Evolutionary conservation across 805 yeast genomes (phyloP).

Genomic region (Kodamaea nitidulidarum): DNA sequence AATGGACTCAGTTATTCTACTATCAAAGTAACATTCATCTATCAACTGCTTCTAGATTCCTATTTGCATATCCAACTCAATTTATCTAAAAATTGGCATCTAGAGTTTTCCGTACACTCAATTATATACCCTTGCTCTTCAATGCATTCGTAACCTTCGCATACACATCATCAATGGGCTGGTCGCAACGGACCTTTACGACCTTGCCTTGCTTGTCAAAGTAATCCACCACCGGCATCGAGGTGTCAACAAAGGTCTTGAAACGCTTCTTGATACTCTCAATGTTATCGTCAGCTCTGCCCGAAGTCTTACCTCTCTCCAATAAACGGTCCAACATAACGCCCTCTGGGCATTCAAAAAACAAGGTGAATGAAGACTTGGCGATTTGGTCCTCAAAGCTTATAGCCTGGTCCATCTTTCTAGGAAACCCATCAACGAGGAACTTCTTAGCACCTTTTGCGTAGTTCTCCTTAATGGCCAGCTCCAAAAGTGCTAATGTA

Average conservation of each 20-base stretch:
- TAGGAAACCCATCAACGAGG: slow-evolving; percentile 93
- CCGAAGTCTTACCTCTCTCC: slow-evolving; percentile 91
- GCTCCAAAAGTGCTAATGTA: slow-evolving; percentile 76
- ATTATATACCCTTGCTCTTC: slow-evolving; percentile 32
- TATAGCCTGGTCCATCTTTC: slow-evolving; percentile 96
- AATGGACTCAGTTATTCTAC: too few species aligned
- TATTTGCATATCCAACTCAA: too few species aligned
- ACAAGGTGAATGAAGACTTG: slow-evolving; percentile 65
- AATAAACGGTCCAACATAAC: slow-evolving; percentile 82
- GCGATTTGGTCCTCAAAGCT: slow-evolving; percentile 82
- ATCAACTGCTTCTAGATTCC: too few species aligned
- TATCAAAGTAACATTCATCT: too few species aligned
- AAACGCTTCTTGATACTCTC: slow-evolving; percentile 90
- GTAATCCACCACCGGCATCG: slow-evolving; percentile 90
- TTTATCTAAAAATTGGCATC: too few species aligned
- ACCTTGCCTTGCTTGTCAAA: slow-evolving; percentile 72
- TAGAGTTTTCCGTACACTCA: too few species aligned
- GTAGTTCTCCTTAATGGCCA: slow-evolving; percentile 62
- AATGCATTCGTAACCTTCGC: slow-evolving; percentile 63
- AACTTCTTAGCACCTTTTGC: slow-evolving; percentile 56
- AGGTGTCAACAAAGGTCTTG: slow-evolving; percentile 77
- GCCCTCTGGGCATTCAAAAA: slow-evolving; percentile 76
- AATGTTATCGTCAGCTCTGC: slow-evolving; percentile 88
- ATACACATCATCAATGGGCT: slow-evolving; percentile 76
- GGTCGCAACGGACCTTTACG: slow-evolving; percentile 72